Evolutionary conservation across 2,329 filamentous ascomycete species (phyloP).

Genomic region (Colletotrichum falcatum): DNA sequence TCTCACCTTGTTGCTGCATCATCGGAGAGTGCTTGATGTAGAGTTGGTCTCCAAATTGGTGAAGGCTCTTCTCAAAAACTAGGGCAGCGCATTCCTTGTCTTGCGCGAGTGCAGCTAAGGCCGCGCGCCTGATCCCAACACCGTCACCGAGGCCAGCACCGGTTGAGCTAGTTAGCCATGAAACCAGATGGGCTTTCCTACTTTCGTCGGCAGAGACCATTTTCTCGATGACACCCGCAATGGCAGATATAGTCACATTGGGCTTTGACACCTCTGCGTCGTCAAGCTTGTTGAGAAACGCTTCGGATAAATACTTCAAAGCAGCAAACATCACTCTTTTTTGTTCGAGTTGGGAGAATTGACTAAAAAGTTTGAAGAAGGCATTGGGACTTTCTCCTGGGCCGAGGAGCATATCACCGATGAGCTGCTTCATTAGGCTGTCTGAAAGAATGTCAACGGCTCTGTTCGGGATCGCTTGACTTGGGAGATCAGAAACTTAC

Average conservation of each 20-base stretch:
- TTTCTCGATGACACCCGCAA: constrained; percentile 66
- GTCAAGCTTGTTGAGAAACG: constrained; percentile 54
- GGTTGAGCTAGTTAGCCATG: constrained; percentile 74
- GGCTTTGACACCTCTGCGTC: constrained; percentile 43
- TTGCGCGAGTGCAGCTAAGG: constrained; percentile 68
- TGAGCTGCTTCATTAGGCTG: constrained; percentile 51
- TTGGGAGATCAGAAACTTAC: constrained; percentile 56
- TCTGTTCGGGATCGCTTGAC: constrained; percentile 28
- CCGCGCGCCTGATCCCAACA: constrained; percentile 75
- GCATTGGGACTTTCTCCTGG: constrained; percentile 39
- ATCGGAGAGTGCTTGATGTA: constrained; percentile 88
- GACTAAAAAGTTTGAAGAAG: constrained; percentile 51
- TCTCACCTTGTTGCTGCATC: constrained; percentile 86
- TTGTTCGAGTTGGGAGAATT: constrained; percentile 57
- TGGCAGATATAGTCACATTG: constrained; percentile 63
- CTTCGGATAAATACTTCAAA: constrained; percentile 60
- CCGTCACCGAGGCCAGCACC: constrained; percentile 74
- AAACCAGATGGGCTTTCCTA: constrained; percentile 66
- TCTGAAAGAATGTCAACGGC: constrained; percentile 50
- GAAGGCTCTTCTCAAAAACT: constrained; percentile 76
- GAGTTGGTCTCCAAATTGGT: constrained; percentile 84
- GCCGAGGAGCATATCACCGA: constrained; percentile 55
- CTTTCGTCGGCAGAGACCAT: constrained; percentile 61
- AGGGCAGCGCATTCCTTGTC: constrained; percentile 63
- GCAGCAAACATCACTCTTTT: constrained; percentile 55